Base-by-base conservation (phyloP, 345 rosid genomes). In the Cardamine chenopodiifolia region DNA sequence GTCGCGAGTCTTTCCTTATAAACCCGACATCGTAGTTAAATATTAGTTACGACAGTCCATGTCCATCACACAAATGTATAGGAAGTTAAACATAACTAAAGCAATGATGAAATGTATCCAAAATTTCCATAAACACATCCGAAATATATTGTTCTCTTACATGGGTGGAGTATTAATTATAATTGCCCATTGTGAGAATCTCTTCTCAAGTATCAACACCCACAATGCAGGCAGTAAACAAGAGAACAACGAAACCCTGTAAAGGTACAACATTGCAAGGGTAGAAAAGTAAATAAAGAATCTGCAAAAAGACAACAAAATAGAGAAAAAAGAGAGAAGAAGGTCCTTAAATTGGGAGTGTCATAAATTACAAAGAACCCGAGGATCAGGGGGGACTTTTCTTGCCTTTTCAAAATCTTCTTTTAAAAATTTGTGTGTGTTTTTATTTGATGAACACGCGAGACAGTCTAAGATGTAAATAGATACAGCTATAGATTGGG, bases 331-430 rank as follows among this genome's bases (percentile, higher is more conserved):
- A 40, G 47, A 40, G 29, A 55, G 68, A 72, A 53, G 56, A 65
- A 47, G 49, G 74, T 59, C 65, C 76, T 68, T 68, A 31, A 54
- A 62, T 76, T 52, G 70, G 69, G 57, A 76, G 69, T 50, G 70
- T 54, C 71, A 62, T 76, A 62, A 76, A 76, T 70, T 70, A 76
- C 80, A 76, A 76, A 76, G 71, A 76, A 76, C 80, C 80, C 80
- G 80, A 76, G 75, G 75, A 76, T 76, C 74, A 76, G 65, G 80
- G 80, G 75, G 44, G 80, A 62, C 80, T 69, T 62, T 31, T 31
- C 1, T 44, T 31, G 10, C 13, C 10, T 32, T 44, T 57, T 11
- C 7, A 12, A 4, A 49, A 12, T 18, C 11, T 6, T 37, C 0
- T 15, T 45, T 7, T 35, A 20, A 23, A 23, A 23, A 23, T 59